These are phyloP conservation scores for Cardamine occulta DNA, from an alignment of 345 rosid genomes.

Conservation along the genomic window DNA sequence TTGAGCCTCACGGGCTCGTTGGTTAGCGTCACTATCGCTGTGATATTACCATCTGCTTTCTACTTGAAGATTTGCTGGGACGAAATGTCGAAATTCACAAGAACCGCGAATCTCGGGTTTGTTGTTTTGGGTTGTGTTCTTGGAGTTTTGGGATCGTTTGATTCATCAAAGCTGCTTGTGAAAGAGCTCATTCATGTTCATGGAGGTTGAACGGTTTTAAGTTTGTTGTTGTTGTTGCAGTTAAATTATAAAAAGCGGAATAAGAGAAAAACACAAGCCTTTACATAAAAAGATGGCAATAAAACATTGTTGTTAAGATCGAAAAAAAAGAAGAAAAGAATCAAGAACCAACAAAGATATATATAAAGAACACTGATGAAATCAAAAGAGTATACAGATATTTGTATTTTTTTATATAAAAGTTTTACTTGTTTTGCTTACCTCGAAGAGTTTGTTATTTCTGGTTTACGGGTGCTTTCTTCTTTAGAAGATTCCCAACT, in stretches of 20 bases:
- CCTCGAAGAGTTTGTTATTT: constrained; percentile 51
- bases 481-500: constrained; percentile 93
- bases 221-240: constrained; percentile 28
- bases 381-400: constrained; percentile 35
- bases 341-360: constrained; percentile 39
- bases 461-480: constrained; percentile 72
- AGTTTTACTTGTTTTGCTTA: constrained; percentile 3
- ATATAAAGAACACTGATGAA: constrained; percentile 36
- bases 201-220: constrained; percentile 1
- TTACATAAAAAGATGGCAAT: constrained; percentile 28
- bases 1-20: constrained; percentile 77
- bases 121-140: constrained; percentile 58
- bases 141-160: constrained; percentile 58
- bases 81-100: constrained; percentile 43
- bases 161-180: constrained; percentile 26
- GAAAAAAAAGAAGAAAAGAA: constrained; percentile 39
- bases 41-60: constrained; percentile 65
- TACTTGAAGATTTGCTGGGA: constrained; percentile 65
- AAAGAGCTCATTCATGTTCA: constrained; percentile 17
- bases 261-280: constrained; percentile 27
- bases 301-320: constrained; percentile 29
- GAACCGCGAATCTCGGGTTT: constrained; percentile 50
- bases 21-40: constrained; percentile 57
- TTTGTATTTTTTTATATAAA: constrained; percentile 3
- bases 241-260: background rate